These are phyloP conservation scores for Globisporangium cylindrosporum DNA, from an alignment of 352 stramenopile genomes.

Conservation along the genomic window DNA sequence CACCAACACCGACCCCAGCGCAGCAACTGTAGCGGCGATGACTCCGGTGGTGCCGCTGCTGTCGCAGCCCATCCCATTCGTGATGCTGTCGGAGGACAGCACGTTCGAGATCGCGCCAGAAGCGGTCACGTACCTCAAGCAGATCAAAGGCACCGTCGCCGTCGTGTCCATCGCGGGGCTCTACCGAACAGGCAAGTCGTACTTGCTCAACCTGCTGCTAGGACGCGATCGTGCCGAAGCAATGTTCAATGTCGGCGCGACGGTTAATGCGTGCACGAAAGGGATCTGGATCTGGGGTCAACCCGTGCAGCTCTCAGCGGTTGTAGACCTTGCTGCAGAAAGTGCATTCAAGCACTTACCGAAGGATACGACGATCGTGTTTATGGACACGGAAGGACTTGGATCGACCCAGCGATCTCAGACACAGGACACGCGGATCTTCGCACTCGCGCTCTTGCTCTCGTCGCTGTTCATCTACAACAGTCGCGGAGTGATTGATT, in stretches of 20 bases:
- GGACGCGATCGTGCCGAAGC: constrained; percentile 38
- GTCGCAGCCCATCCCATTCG: constrained; percentile 51
- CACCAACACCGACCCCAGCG: not conserved
- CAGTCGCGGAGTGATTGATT: constrained; percentile 71
- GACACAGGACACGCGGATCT: constrained; percentile 73
- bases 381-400: constrained; percentile 80
- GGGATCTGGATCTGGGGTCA: constrained; percentile 84
- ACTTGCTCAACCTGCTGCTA: constrained; percentile 70
- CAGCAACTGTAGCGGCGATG: not conserved
- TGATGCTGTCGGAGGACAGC: constrained; percentile 67
- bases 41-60: constrained; percentile 2
- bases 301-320: constrained; percentile 26
- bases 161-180: constrained; percentile 71
- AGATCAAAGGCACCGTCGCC: constrained; percentile 55
- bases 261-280: constrained; percentile 76
- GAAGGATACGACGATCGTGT: constrained; percentile 51
- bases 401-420: constrained; percentile 58
- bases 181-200: constrained; percentile 81
- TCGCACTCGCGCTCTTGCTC: constrained; percentile 63
- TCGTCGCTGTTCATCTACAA: constrained; percentile 82
- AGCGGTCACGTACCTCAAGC: constrained; percentile 54
- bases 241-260: constrained; percentile 76
- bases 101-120: constrained; percentile 60
- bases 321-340: constrained; percentile 6
- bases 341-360: constrained; percentile 38